Percentiles rank a stretch among this genome's conserved stretches.
phyloP scores from a whole-genome alignment of 2,329 filamentous ascomycete species.

The Pestalotiopsis sp. region DNA sequence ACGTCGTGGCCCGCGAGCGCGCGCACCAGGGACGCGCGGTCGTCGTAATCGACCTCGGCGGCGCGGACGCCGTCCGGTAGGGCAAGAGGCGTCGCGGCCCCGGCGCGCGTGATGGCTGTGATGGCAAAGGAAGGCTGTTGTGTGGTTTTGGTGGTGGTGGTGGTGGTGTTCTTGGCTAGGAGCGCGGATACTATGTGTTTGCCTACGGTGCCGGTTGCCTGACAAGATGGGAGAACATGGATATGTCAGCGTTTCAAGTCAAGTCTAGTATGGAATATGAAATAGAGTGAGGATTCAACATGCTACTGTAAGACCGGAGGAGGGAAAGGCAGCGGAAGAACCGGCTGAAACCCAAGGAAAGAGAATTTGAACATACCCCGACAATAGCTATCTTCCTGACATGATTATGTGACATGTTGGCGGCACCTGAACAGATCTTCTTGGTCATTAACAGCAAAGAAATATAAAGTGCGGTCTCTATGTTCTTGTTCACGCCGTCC shows the following conservation, averaged over 20 bases:
- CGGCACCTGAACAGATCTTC: neutral
- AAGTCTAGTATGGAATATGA: too few relatives aligned
- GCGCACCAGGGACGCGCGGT: conserved; percentile 41
- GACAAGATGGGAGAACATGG: neutral
- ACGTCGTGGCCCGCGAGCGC: conserved; percentile 57
- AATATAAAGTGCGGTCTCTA: too few relatives aligned
- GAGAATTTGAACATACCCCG: conserved; percentile 38
- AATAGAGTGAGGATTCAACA: neutral
- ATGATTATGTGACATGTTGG: conserved; percentile 9
- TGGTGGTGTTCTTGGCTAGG: conserved; percentile 44
- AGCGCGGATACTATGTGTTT: conserved; percentile 39
- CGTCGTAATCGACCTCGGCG: conserved; percentile 43
- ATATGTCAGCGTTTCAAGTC: neutral
- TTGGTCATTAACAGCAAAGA: too few relatives aligned
- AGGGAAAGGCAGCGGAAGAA: conserved; percentile 2
- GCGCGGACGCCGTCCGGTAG: conserved; percentile 45
- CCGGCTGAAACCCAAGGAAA: neutral
- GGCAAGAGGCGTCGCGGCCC: conserved; percentile 31
- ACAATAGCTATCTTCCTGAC: conserved; percentile 46
- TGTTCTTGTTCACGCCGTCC: too few relatives aligned
- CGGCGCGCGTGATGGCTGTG: conserved; percentile 49
- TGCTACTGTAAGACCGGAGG: neutral
- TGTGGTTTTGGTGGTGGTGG: neutral
- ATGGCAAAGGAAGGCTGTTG: conserved; percentile 31
- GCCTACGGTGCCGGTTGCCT: conserved; percentile 45